phyloP scores from a whole-genome alignment of 139 green algal genomes.

The Chlorella vulgaris region DNA sequence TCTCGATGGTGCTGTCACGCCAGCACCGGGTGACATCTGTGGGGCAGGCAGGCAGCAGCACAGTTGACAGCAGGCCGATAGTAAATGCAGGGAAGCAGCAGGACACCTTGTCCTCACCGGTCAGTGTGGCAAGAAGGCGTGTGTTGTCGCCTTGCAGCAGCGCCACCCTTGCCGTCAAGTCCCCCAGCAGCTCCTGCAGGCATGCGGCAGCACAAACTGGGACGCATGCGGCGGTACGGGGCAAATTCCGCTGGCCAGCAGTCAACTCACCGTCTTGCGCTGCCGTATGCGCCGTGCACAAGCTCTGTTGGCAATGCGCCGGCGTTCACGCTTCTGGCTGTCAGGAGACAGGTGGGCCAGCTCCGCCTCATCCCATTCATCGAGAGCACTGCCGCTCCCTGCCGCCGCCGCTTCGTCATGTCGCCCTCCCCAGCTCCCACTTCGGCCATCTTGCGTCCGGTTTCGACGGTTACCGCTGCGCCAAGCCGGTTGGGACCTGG shows the following conservation, averaged over 20 bases:
- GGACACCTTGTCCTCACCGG: not conserved
- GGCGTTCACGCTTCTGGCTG: conserved; percentile 29
- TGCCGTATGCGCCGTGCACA: conserved; percentile 42
- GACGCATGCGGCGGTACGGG: no score
- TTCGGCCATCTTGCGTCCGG: no score
- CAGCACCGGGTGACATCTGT: conserved; percentile 21
- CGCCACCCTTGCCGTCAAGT: conserved; percentile 7
- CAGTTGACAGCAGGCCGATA: not conserved
- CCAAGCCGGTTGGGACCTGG: no score
- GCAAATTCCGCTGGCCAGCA: not conserved
- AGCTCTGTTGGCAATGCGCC: conserved; percentile 33
- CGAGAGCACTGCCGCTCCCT: not conserved
- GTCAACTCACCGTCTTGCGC: conserved; percentile 21
- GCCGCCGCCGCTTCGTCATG: not conserved
- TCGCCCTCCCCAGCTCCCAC: not conserved
- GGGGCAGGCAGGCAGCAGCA: not conserved
- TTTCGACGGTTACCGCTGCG: no score
- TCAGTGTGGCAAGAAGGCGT: conserved; percentile 10
- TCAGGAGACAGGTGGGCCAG: conserved; percentile 16
- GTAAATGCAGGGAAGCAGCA: not conserved
- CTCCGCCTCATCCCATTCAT: conserved; percentile 24
- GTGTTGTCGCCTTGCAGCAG: conserved; percentile 17
- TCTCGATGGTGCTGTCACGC: conserved; percentile 3
- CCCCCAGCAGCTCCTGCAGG: conserved; percentile 22
- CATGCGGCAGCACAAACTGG: no score